Conservation (phyloP, 2,329 filamentous ascomycete species). For the Epichloe hybrida region DNA sequence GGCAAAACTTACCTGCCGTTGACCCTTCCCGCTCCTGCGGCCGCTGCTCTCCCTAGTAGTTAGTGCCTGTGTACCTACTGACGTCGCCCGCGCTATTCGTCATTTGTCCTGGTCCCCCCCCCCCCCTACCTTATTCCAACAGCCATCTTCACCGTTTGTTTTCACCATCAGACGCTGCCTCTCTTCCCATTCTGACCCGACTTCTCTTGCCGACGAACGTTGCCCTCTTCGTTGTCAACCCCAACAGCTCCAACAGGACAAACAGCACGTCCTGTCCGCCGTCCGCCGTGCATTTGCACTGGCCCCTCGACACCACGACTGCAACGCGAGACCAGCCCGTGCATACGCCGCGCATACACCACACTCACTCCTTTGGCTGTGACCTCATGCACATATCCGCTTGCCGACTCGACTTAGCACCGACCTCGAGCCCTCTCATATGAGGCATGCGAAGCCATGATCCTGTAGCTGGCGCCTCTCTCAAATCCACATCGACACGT, state of each 20-base stretch:
- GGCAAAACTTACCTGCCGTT: too few relatives aligned
- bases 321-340: not conserved
- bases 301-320: too few relatives aligned
- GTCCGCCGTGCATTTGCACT: too few relatives aligned
- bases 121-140: not conserved
- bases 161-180: not conserved
- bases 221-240: not conserved
- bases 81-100: not conserved
- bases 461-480: slow-evolving; percentile 2
- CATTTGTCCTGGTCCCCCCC: not conserved
- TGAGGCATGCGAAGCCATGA: slow-evolving; percentile 24
- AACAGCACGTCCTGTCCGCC: not conserved
- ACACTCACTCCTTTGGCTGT: slow-evolving; percentile 5
- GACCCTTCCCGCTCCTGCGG: not conserved
- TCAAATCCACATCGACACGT: slow-evolving; percentile 1
- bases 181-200: not conserved
- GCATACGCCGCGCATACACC: not conserved
- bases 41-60: not conserved
- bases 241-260: not conserved
- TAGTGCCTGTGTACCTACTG: not conserved
- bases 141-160: slow-evolving; percentile 4
- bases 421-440: slow-evolving; percentile 8
- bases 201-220: not conserved
- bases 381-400: slow-evolving; percentile 12
- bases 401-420: slow-evolving; percentile 8